Evolutionary conservation across 2,329 filamentous ascomycete genomes (phyloP).

Genomic region (Elsinoe perseae): DNA sequence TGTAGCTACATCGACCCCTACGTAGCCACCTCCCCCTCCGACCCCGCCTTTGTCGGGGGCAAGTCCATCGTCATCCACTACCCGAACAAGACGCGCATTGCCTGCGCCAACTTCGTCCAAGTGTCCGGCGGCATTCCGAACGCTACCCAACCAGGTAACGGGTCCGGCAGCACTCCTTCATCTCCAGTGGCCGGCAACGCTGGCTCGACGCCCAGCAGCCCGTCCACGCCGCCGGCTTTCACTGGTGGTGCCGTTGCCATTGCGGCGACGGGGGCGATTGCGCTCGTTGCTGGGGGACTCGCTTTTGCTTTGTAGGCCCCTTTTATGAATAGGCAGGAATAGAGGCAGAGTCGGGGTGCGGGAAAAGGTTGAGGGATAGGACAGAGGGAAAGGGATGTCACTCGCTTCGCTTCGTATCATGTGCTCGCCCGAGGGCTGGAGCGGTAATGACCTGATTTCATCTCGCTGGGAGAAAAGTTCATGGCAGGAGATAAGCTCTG

Average conservation of each 20-base stretch:
- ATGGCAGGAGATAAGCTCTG: not conserved
- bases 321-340: not conserved
- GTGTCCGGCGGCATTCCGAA: not conserved
- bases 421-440: not conserved
- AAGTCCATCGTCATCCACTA: constrained; percentile 49
- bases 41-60: constrained; percentile 46
- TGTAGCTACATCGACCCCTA: constrained; percentile 44
- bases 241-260: not conserved
- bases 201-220: not conserved
- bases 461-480: not conserved
- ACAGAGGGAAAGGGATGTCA: not conserved
- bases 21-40: constrained; percentile 36
- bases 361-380: not conserved
- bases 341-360: not conserved
- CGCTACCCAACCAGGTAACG: not conserved
- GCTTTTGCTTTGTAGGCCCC: constrained; percentile 3
- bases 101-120: constrained; percentile 37
- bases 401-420: not conserved
- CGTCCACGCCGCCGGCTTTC: not conserved
- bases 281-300: not conserved
- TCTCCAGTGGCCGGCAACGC: not conserved
- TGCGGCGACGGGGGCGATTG: not conserved
- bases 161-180: not conserved
- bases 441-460: not conserved
- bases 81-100: constrained; percentile 46